Conservation (phyloP, 2,329 filamentous ascomycete species). For the Byssochlamys sp. region DNA sequence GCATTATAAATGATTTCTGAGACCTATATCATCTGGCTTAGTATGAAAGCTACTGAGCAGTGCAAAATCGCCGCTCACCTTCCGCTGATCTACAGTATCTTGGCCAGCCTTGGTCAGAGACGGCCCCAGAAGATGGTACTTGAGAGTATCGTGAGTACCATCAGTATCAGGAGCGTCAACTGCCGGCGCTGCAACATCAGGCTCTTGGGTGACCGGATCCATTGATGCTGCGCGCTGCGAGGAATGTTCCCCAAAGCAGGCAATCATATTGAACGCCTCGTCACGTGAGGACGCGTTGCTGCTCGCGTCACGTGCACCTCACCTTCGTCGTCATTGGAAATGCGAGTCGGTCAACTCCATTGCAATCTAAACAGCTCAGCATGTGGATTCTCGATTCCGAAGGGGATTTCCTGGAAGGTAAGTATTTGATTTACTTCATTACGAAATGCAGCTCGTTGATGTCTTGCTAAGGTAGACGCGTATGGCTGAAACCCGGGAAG, state of each 20-base stretch:
- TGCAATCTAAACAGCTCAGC: conserved; percentile 3
- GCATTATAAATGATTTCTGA: conserved; percentile 95
- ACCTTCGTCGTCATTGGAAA: not conserved
- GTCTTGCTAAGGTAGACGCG: conserved; percentile 48
- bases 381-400: conserved; percentile 58
- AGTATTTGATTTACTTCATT: conserved; percentile 38
- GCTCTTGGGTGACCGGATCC: conserved; percentile 12
- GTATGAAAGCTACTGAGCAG: not conserved
- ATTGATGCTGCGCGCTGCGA: conserved; percentile 6
- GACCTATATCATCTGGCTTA: conserved; percentile 46
- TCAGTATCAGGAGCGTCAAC: conserved; percentile 1
- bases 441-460: conserved; percentile 10
- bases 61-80: conserved; percentile 40
- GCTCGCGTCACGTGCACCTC: not conserved
- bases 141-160: conserved; percentile 55
- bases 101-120: conserved; percentile 91
- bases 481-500: conserved; percentile 80
- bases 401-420: conserved; percentile 38
- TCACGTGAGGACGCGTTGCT: not conserved
- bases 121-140: conserved; percentile 80
- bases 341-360: not conserved
- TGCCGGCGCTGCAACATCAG: conserved; percentile 3
- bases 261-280: not conserved
- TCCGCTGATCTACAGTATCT: conserved; percentile 82
- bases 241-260: not conserved